These are phyloP conservation scores for Penicillium freii DNA, from an alignment of 2,329 filamentous ascomycete genomes.

Conservation along the genomic window DNA sequence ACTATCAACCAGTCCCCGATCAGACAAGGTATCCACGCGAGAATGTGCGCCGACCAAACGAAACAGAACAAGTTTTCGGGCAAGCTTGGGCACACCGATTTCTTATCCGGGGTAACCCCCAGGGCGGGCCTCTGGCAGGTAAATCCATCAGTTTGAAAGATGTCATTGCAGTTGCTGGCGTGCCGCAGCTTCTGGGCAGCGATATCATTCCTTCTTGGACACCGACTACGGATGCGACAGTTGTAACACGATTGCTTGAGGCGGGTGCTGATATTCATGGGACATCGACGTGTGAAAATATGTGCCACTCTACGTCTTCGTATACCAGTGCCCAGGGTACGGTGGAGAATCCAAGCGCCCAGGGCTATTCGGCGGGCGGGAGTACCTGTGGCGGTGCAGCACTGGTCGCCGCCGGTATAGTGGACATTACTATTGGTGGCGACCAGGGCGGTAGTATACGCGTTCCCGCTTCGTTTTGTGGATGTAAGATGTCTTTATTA, in stretches of 20 bases:
- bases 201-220: constrained; percentile 53
- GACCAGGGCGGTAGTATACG: constrained; percentile 37
- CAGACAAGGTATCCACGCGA: constrained; percentile 47
- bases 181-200: constrained; percentile 55
- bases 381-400: constrained; percentile 32
- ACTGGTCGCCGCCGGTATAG: constrained; percentile 25
- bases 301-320: constrained; percentile 41
- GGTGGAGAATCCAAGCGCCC: constrained; percentile 30
- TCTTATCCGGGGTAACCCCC: constrained; percentile 40
- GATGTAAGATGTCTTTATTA: constrained; percentile 25
- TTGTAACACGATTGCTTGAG: constrained; percentile 52
- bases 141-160: constrained; percentile 56
- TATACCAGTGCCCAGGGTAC: constrained; percentile 31
- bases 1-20: constrained; percentile 49
- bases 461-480: constrained; percentile 45
- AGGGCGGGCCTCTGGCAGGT: constrained; percentile 35
- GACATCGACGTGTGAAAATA: constrained; percentile 55
- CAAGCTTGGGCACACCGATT: constrained; percentile 55
- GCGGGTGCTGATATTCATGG: constrained; percentile 53
- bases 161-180: constrained; percentile 54
- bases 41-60: constrained; percentile 42
- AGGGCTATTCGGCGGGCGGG: constrained; percentile 31
- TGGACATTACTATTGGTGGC: constrained; percentile 34
- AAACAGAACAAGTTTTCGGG: constrained; percentile 47
- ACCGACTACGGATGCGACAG: constrained; percentile 53